Conservation (phyloP, 2,329 filamentous ascomycete genomes). For the Penicillium hesseltinei region DNA sequence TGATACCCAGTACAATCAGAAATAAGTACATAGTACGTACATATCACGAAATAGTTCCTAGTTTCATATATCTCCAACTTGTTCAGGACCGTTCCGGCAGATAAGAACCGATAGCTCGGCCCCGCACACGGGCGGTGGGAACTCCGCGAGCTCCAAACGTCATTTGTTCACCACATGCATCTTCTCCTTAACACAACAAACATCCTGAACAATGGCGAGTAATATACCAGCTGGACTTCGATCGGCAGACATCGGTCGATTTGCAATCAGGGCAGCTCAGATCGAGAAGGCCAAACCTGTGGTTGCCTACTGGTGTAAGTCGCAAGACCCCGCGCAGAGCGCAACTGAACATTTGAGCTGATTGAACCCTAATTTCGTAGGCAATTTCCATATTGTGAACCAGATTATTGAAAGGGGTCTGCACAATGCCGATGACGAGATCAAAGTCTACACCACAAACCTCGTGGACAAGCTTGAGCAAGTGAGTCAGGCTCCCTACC, state of each 20-base stretch:
- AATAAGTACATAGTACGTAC: neutral
- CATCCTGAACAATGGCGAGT: slow-evolving; percentile 61
- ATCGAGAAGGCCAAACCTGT: slow-evolving; percentile 82
- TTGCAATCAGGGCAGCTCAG: slow-evolving; percentile 78
- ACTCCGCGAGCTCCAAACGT: slow-evolving; percentile 21
- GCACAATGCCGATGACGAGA: slow-evolving; percentile 74
- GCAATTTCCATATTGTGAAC: slow-evolving; percentile 89
- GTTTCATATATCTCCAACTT: neutral
- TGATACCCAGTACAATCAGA: slow-evolving; percentile 12
- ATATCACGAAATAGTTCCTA: neutral
- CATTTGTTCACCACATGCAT: slow-evolving; percentile 16
- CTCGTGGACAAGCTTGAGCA: slow-evolving; percentile 91
- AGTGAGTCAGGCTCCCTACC: slow-evolving; percentile 44
- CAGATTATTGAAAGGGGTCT: slow-evolving; percentile 80
- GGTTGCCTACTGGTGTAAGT: slow-evolving; percentile 91
- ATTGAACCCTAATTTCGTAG: slow-evolving; percentile 46
- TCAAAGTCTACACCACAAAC: slow-evolving; percentile 73
- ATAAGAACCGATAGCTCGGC: neutral
- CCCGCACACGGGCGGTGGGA: slow-evolving; percentile 27
- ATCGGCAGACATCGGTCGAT: slow-evolving; percentile 77
- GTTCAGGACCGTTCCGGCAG: neutral
- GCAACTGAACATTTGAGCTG: slow-evolving; percentile 12
- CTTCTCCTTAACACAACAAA: slow-evolving; percentile 3
- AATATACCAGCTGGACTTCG: slow-evolving; percentile 70
- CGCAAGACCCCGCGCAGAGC: neutral